A percentile compares a stretch with the other conserved stretches of the same genome.
These are phyloP conservation scores for Mycena floridula DNA, from an alignment of 768 basidiomycete species.

Conservation along the genomic window DNA sequence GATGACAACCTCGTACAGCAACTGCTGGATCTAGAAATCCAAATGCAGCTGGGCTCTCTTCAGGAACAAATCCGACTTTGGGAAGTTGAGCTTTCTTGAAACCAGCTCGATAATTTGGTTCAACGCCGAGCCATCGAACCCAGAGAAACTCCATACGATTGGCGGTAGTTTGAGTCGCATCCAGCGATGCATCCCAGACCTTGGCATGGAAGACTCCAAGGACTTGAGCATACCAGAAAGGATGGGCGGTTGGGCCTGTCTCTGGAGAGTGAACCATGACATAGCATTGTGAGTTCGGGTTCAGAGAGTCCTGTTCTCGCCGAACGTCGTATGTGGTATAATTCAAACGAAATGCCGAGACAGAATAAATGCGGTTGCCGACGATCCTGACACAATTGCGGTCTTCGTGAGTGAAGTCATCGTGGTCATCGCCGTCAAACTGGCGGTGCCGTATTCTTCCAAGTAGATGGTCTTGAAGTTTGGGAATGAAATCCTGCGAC, in stretches of 20 bases:
- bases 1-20: slow-evolving; percentile 24
- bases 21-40: slow-evolving; percentile 30
- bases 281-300: slow-evolving; percentile 26
- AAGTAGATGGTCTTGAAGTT: neutral
- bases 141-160: slow-evolving; percentile 32
- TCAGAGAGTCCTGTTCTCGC: slow-evolving; percentile 33
- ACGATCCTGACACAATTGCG: neutral
- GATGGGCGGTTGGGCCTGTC: slow-evolving; percentile 15
- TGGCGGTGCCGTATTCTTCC: neutral
- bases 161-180: neutral
- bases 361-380: neutral
- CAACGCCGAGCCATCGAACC: slow-evolving; percentile 30
- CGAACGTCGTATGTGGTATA: slow-evolving; percentile 5
- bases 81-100: slow-evolving; percentile 23
- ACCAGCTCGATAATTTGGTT: slow-evolving; percentile 18
- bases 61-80: slow-evolving; percentile 31
- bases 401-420: neutral
- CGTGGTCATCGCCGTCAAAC: too few species aligned
- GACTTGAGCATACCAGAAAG: slow-evolving; percentile 30
- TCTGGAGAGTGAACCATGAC: slow-evolving; percentile 26
- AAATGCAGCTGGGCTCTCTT: slow-evolving; percentile 22
- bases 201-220: slow-evolving; percentile 25
- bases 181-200: slow-evolving; percentile 5
- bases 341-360: neutral
- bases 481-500: neutral